Percentiles rank a stretch among this genome's conserved stretches.
These are phyloP conservation scores for Phylloporus sp. DNA, from an alignment of 768 basidiomycete species.

Conservation along the genomic window DNA sequence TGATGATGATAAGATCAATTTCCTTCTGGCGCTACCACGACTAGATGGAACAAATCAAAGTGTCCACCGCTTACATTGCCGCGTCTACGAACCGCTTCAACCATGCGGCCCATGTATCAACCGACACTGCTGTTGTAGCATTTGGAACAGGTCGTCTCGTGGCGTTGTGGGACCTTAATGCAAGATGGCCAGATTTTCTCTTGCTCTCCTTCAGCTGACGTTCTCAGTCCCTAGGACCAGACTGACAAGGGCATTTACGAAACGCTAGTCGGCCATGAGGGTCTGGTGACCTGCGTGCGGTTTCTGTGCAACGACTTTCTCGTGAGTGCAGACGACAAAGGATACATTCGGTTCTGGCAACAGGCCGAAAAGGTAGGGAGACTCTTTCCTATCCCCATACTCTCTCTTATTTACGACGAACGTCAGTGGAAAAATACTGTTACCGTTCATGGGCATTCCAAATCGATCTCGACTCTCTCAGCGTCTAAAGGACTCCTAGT, in stretches of 20 bases:
- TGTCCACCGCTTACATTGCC: constrained; percentile 40
- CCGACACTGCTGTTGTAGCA: constrained; percentile 38
- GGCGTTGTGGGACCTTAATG: constrained; percentile 57
- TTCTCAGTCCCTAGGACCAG: constrained; percentile 37
- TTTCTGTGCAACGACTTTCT: constrained; percentile 55
- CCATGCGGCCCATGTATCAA: constrained; percentile 36
- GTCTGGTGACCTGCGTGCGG: constrained; percentile 71
- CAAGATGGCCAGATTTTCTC: constrained; percentile 25
- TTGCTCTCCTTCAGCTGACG: background rate
- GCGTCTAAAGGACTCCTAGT: constrained; percentile 48
- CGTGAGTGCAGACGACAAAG: constrained; percentile 74
- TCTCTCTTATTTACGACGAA: constrained; percentile 10
- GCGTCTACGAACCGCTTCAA: constrained; percentile 47
- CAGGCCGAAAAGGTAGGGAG: constrained; percentile 26
- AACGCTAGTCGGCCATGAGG: constrained; percentile 75
- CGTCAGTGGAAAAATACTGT: constrained; percentile 54
- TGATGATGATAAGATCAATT: constrained; percentile 18
- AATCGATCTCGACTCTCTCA: constrained; percentile 67
- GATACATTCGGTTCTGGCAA: constrained; percentile 63
- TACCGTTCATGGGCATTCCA: constrained; percentile 56
- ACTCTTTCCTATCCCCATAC: background rate
- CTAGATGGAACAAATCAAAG: constrained; percentile 10
- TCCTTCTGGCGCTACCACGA: background rate
- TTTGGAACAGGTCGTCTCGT: constrained; percentile 56
- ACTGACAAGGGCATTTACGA: constrained; percentile 52